Evolutionary conservation across 2,329 filamentous ascomycete genomes (phyloP), one percentile per base, ranked within the genome.

Genomic region (Alternaria ventricosa): DNA sequence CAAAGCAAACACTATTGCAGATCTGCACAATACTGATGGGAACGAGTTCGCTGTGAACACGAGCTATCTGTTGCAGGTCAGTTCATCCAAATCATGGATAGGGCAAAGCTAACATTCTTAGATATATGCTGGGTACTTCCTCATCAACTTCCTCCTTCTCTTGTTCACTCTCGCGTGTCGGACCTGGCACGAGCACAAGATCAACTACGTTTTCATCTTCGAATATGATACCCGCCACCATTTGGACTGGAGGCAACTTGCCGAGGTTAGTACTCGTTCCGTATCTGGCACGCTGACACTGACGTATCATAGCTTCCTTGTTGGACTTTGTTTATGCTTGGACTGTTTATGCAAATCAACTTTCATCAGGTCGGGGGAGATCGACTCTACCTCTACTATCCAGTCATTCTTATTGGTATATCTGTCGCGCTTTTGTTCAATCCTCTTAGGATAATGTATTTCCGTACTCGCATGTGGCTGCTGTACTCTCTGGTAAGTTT

Each of bases 141-240:
- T 98, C 27, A 89, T 93, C 79, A 85, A 96, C 6, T 86, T 93
- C 47, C 84, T 98, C 20, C 90, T 96, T 74, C 83, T 91, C 10
- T 82, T 96, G n/a, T 98, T 98, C 75, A 93, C 92, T 74, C 74
- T 97, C 36, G 90, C 94, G 74, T 97, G 94, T 78, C 89, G 90
- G 60, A 82, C 97, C 15, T 99, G 95, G 93, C 88, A 89, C 6
- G 84, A 84, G 55, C 89, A 90, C 77, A 96, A 95, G 80, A 92
- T 99, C 81, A 99, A 99, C 78, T 98, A 98, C 78, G 88, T 91
- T 57, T 97, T 97, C 79, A 93, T 98, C 71, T 99, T 99, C 76
- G 96, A 99, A 81, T 96, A 97, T 75, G 94, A 98, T 82, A 90
- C 90, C 57, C 87, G 95, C 61, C 89, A 96, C 78, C 88, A 90